Percentiles rank a stretch among this genome's conserved stretches.
phyloP scores from a whole-genome alignment of 164 flowering plant genomes.

The Berberis vulgaris region DNA sequence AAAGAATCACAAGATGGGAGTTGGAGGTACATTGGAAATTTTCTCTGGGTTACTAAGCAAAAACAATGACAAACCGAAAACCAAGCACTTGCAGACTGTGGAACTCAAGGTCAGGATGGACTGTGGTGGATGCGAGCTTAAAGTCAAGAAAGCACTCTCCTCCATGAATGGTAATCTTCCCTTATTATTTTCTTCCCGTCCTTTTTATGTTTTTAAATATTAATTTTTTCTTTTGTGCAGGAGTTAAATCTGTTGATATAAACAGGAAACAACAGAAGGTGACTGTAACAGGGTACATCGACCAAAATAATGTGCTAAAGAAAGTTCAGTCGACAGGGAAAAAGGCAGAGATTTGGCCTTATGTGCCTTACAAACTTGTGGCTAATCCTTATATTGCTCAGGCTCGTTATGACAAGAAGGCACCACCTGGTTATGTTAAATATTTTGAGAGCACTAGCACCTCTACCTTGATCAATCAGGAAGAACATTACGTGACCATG shows the following conservation, averaged over 20 bases:
- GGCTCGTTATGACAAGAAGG: constrained; percentile 71
- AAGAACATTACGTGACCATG: constrained; percentile 47
- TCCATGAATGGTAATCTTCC: not conserved
- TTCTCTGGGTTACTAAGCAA: constrained; percentile 40
- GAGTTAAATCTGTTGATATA: constrained; percentile 61
- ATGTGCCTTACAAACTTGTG: constrained; percentile 60
- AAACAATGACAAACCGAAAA: constrained; percentile 30
- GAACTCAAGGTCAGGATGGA: constrained; percentile 80
- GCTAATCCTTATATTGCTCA: constrained; percentile 58
- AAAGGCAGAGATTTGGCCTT: constrained; percentile 79
- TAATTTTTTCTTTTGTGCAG: constrained; percentile 20
- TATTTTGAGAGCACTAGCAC: constrained; percentile 24
- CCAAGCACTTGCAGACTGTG: constrained; percentile 59
- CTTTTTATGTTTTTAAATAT: not conserved
- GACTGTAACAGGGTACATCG: constrained; percentile 65
- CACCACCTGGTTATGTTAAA: constrained; percentile 71
- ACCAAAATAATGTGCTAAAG: constrained; percentile 53
- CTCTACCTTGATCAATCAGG: constrained; percentile 25
- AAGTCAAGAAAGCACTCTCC: constrained; percentile 35
- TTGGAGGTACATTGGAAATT: constrained; percentile 59
- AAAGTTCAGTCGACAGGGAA: constrained; percentile 60
- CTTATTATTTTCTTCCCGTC: not conserved
- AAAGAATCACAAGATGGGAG: constrained; percentile 41
- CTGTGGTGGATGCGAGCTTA: constrained; percentile 79
- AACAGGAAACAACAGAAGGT: constrained; percentile 77